These are phyloP conservation scores for Solanum lycopersicoides DNA, from an alignment of 257 asterid species.

Conservation along the genomic window DNA sequence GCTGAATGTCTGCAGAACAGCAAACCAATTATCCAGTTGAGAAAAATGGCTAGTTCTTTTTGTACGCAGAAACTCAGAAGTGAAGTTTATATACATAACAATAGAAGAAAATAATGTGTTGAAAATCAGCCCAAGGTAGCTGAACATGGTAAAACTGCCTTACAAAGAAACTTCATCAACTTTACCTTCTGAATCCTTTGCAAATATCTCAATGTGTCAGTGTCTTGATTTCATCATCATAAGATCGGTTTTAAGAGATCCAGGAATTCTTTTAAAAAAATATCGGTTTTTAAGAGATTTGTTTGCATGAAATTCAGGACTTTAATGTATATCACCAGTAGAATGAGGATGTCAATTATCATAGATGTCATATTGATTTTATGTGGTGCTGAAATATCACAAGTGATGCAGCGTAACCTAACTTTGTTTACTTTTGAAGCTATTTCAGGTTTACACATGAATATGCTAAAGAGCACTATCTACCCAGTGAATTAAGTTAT, in stretches of 20 bases:
- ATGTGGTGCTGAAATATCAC: background rate
- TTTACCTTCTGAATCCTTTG: background rate
- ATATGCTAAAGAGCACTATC: background rate
- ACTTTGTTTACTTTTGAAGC: background rate
- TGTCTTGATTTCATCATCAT: background rate
- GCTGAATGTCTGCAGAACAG: slow-evolving; percentile 62
- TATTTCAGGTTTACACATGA: background rate
- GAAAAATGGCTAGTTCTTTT: slow-evolving; percentile 4
- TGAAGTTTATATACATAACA: background rate
- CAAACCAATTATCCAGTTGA: background rate
- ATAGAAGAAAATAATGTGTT: background rate
- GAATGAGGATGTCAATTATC: background rate
- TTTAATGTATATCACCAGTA: background rate
- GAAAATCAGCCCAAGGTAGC: background rate
- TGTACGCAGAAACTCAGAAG: background rate
- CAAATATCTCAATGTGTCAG: background rate
- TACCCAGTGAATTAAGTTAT: background rate
- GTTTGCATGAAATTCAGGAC: background rate
- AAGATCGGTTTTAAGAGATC: background rate
- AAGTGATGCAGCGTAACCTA: background rate
- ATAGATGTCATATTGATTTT: background rate
- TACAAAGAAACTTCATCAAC: background rate
- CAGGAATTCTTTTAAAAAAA: background rate
- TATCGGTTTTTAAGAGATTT: background rate
- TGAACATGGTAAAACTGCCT: background rate